These are phyloP conservation scores for Mycena metata DNA, from an alignment of 768 basidiomycete genomes.

Conservation along the genomic window DNA sequence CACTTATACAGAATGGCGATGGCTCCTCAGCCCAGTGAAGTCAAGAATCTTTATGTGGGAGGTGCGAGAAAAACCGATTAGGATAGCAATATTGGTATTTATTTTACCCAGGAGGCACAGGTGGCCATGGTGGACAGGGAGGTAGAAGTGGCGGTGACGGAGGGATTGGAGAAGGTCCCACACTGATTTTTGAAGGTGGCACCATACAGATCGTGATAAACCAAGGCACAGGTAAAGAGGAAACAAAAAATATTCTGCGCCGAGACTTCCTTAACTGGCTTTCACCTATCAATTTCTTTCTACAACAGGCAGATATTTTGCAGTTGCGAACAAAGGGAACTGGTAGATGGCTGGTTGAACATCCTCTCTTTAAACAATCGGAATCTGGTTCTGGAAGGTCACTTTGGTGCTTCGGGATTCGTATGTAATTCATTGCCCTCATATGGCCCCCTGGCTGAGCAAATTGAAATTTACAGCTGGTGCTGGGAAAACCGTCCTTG, in stretches of 20 bases:
- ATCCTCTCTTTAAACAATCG: too few relatives aligned
- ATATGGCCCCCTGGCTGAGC: too few relatives aligned
- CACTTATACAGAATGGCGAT: neutral
- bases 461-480: too few relatives aligned
- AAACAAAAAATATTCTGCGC: constrained; percentile 22
- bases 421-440: constrained; percentile 1
- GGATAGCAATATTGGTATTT: too few relatives aligned
- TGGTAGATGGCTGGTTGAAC: too few relatives aligned
- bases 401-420: constrained; percentile 25
- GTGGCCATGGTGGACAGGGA: too few relatives aligned
- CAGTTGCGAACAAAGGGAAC: too few relatives aligned
- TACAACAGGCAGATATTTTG: too few relatives aligned
- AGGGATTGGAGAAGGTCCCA: too few relatives aligned
- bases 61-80: neutral
- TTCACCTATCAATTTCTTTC: constrained; percentile 23
- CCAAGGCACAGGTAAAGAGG: neutral
- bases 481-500: constrained; percentile 21
- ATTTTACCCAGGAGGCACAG: too few relatives aligned
- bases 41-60: too few relatives aligned
- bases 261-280: constrained; percentile 12
- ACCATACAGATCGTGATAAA: neutral
- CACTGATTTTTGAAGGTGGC: neutral
- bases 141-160: too few relatives aligned
- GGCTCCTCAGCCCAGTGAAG: neutral
- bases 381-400: constrained; percentile 9